phyloP scores from a whole-genome alignment of 1,139 yeast species.

The Groenewaldozyma auringiensis region DNA sequence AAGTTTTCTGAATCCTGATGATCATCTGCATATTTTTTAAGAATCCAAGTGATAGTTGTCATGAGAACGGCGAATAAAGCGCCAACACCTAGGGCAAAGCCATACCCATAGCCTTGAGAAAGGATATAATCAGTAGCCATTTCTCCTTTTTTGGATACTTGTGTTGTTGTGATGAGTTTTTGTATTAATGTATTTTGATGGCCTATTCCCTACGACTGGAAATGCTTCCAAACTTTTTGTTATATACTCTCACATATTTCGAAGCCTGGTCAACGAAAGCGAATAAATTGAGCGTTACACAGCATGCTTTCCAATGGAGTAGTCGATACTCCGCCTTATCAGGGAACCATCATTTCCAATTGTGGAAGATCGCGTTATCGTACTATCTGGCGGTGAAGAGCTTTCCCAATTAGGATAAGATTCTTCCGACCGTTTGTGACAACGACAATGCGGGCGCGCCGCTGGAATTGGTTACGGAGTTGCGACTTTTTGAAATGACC shows the following conservation, averaged over 20 bases:
- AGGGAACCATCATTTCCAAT: background rate
- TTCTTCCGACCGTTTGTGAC: too few relatives aligned
- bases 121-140: conserved; percentile 17
- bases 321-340: background rate
- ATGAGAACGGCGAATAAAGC: conserved; percentile 71
- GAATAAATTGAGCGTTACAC: too few relatives aligned
- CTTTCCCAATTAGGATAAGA: too few relatives aligned
- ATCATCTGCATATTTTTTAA: conserved; percentile 71
- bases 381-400: too few relatives aligned
- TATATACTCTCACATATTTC: too few relatives aligned
- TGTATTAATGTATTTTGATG: conserved; percentile 6
- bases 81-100: conserved; percentile 79
- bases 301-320: too few relatives aligned
- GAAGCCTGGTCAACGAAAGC: too few relatives aligned
- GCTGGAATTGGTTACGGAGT: too few relatives aligned
- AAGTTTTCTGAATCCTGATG: conserved; percentile 84
- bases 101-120: conserved; percentile 75
- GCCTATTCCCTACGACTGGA: too few relatives aligned
- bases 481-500: too few relatives aligned
- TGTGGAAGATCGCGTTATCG: background rate
- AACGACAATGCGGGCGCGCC: too few relatives aligned
- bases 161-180: background rate
- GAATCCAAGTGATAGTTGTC: conserved; percentile 62
- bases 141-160: background rate
- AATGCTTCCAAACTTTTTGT: too few relatives aligned